A percentile compares a stretch with the other conserved stretches of the same genome.
Evolutionary conservation across 495 filamentous ascomycete species (phyloP).

Genomic region (Hypoxylon intermedium): DNA sequence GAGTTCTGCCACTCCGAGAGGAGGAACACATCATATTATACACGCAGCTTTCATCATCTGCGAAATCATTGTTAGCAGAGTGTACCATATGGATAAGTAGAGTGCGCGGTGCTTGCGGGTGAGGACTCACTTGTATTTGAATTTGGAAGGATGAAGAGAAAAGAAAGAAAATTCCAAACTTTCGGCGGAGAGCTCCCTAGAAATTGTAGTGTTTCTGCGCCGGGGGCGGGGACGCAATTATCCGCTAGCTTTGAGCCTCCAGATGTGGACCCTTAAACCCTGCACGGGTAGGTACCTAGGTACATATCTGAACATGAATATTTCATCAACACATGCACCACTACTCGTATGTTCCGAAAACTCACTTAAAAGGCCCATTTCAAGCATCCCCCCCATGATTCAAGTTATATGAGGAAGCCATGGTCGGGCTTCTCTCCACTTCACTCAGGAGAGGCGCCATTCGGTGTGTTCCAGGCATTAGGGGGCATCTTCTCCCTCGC

Average conservation of each 20-base stretch:
- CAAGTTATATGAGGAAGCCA: constrained; percentile 6
- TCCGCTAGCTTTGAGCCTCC: constrained; percentile 12
- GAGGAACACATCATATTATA: constrained; percentile 80
- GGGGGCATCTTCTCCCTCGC: constrained; percentile 7
- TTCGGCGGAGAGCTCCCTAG: constrained; percentile 5
- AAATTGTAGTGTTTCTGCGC: constrained; percentile 25
- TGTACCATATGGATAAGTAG: neutral
- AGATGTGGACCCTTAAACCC: neutral
- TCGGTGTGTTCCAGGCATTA: constrained; percentile 15
- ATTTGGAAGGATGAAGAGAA: constrained; percentile 93
- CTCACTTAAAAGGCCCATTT: neutral
- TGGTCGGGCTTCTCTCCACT: constrained; percentile 24
- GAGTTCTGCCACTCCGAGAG: constrained; percentile 73
- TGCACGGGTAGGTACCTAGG: constrained; percentile 15
- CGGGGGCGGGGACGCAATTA: constrained; percentile 29
- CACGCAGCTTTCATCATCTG: constrained; percentile 99
- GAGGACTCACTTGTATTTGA: constrained; percentile 80
- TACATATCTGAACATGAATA: neutral
- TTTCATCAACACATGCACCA: neutral
- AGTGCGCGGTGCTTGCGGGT: constrained; percentile 10
- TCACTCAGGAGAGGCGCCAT: constrained; percentile 6
- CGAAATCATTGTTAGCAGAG: constrained; percentile 51
- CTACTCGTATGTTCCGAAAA: neutral
- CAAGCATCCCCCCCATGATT: neutral
- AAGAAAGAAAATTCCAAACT: constrained; percentile 55